Percentiles rank a stretch among this genome's conserved stretches.
These are phyloP conservation scores for Ricinus communis DNA, from an alignment of 345 rosid species.

Conservation along the genomic window DNA sequence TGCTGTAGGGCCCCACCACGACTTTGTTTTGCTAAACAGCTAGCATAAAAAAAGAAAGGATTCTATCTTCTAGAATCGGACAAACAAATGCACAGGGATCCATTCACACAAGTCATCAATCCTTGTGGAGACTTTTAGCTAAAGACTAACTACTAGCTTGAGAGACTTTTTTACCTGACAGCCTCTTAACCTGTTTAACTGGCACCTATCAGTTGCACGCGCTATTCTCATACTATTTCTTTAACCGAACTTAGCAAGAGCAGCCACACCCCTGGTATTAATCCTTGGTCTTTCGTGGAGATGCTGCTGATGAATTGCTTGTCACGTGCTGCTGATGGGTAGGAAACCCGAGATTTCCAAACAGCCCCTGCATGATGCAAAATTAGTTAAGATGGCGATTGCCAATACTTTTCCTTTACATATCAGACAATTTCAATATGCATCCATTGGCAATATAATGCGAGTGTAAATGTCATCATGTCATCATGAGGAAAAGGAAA, in stretches of 20 bases:
- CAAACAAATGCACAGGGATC: conserved; percentile 14
- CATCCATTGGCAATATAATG: conserved; percentile 6
- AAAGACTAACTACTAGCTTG: conserved; percentile 12
- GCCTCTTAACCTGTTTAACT: conserved; percentile 2
- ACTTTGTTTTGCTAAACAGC: conserved; percentile 53
- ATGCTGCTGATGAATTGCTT: conserved; percentile 15
- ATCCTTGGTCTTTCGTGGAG: conserved; percentile 25
- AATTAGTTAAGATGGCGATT: conserved; percentile 1
- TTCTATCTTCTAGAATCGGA: conserved; percentile 27
- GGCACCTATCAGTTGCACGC: conserved; percentile 22
- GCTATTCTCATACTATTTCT: conserved; percentile 21
- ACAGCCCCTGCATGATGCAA: conserved; percentile 55
- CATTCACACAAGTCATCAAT: conserved; percentile 24
- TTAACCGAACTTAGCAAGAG: conserved; percentile 17
- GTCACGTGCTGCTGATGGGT: conserved; percentile 26
- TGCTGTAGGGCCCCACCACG: conserved; percentile 43
- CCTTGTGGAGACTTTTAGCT: conserved; percentile 20
- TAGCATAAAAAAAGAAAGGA: conserved; percentile 31
- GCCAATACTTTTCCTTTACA: neutral
- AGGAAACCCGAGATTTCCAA: conserved; percentile 56
- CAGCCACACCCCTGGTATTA: neutral
- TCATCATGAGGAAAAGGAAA: neutral
- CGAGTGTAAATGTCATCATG: neutral
- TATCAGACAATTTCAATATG: neutral
- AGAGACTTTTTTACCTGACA: conserved; percentile 26